Base-by-base conservation (phyloP, 805 yeast species). In the Saccharomycopsis babjevae region DNA sequence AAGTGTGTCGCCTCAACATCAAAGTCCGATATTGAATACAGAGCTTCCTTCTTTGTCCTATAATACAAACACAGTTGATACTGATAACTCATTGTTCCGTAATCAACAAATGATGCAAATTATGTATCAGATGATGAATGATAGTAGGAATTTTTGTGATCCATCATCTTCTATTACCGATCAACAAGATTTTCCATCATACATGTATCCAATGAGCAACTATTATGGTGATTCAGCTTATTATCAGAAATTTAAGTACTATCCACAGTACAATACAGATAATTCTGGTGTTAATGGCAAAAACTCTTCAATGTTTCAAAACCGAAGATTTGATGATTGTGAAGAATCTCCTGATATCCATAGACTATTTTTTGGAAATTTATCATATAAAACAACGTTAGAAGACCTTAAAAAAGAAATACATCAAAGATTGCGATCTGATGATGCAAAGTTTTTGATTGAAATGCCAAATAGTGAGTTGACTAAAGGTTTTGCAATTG, bases 401-500 rank as follows among this genome's bases (percentile, higher is more conserved):
- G 57, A 55, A 18, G 56, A 43, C 13, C 52, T 62, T 39, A 22
- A 66, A 64, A 54, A 64, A 68, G 52, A 46, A 28, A 46, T 46
- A 22, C 42, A 46, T 34, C 22, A 25, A 10, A 42, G 58, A 25
- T 15, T 42, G 15, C 38, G 46, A 6, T 15, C 39, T 6, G 54
- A 46, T 10, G 36, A 59, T 6, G 42, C 25, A 7, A 40, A 38
- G 16, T 57, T 60, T 22, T 66, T 72, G 11, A 76, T 77, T 28
- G 79, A 77, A 57, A 74, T 77, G 22, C 76, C 78, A n/a, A 67
- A 69, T 55, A 66, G 62, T 2, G 73, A 72, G 54, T 82, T 82
- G 13, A 69, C 76, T 38, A 79, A 83, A 66, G 90, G 91, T 1
- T 85, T 83, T 73, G 90, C 89, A 1, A 78, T 85, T 56, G 88